phyloP scores from a whole-genome alignment of 108 stramenopile species.

The Parietichytrium sp. region DNA sequence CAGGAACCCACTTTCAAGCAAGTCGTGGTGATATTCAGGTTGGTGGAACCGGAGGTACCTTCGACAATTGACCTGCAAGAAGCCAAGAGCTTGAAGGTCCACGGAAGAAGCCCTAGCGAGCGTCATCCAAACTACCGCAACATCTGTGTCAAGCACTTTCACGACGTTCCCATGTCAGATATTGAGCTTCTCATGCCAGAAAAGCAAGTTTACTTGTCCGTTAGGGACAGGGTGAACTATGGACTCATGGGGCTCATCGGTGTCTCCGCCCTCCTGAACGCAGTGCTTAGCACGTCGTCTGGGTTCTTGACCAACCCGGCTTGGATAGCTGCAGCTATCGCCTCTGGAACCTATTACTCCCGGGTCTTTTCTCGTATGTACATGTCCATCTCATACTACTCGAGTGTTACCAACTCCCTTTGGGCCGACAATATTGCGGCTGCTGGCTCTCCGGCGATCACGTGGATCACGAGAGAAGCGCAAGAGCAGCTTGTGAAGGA shows the following conservation, averaged over 20 bases:
- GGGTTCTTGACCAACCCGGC: not conserved
- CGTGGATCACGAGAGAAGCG: not conserved
- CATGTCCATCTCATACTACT: slow-evolving; percentile 30
- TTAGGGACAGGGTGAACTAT: slow-evolving; percentile 3
- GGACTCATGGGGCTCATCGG: slow-evolving; percentile 24
- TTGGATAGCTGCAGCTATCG: not conserved
- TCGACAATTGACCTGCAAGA: not conserved
- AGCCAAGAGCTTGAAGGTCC: not conserved
- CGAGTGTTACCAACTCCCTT: not conserved
- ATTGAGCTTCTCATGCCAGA: slow-evolving; percentile 32
- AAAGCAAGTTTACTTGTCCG: slow-evolving; percentile 37
- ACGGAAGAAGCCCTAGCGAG: not conserved
- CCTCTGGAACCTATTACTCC: not conserved
- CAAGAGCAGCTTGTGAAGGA: slow-evolving; percentile 17
- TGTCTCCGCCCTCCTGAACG: slow-evolving; percentile 14
- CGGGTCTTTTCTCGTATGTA: slow-evolving; percentile 22
- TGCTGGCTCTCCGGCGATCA: not conserved
- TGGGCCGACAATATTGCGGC: not conserved
- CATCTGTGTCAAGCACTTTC: not conserved
- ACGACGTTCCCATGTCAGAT: slow-evolving; percentile 32
- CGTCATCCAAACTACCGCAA: not conserved
- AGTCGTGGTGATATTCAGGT: slow-evolving; percentile 12
- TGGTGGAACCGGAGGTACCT: not conserved
- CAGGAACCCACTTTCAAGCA: slow-evolving; percentile 30
- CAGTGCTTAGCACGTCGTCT: not conserved